Conservation (phyloP, 257 asterid genomes). For the Plantago elongata region DNA sequence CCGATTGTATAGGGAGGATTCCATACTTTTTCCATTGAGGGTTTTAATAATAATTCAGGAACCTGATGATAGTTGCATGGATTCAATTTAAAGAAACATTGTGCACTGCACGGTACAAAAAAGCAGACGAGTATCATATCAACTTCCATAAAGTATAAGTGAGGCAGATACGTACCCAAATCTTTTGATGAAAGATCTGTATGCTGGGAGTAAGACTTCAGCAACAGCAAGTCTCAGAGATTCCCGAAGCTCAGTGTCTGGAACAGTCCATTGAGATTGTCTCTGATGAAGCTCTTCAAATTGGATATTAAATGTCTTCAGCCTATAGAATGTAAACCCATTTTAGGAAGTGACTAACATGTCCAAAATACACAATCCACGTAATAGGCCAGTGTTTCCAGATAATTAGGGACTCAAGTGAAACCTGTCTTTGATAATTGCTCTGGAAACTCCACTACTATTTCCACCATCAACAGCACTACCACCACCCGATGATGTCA, state of each 20-base stretch:
- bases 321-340: constrained; percentile 34
- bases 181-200: constrained; percentile 88
- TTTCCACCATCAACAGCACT: constrained; percentile 79
- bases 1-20: too few relatives aligned
- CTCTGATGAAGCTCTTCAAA: constrained; percentile 99
- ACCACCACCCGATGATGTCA: constrained; percentile 89
- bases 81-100: too few relatives aligned
- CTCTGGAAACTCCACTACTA: constrained; percentile 94
- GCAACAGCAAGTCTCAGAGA: constrained; percentile 97
- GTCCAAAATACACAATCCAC: constrained; percentile 4
- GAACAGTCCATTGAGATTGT: constrained; percentile 98
- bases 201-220: constrained; percentile 93
- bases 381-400: not conserved
- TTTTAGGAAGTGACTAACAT: constrained; percentile 9
- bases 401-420: constrained; percentile 22
- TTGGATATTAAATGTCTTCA: constrained; percentile 81
- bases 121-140: not conserved
- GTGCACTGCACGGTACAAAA: too few relatives aligned
- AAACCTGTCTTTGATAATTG: constrained; percentile 82
- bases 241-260: constrained; percentile 92
- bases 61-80: too few relatives aligned
- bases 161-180: constrained; percentile 56
- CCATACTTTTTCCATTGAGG: too few relatives aligned
- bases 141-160: not conserved
- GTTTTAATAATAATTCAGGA: too few relatives aligned